Conservation (phyloP, 2,329 filamentous ascomycete species). For the Drechslerella dactyloides region DNA sequence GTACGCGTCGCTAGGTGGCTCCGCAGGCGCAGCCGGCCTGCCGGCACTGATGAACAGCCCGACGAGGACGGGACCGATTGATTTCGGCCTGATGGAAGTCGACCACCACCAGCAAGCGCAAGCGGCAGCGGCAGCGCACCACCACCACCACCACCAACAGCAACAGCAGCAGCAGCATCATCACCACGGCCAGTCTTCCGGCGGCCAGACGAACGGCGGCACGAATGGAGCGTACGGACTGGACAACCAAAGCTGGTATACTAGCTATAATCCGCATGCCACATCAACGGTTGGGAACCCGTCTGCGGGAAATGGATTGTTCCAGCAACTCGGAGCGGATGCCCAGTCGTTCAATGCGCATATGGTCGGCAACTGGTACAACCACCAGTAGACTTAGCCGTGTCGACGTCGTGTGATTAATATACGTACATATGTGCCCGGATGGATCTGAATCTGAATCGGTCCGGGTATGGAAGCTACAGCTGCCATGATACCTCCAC, state of each 20-base stretch:
- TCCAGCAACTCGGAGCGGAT: constrained; percentile 39
- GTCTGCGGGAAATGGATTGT: constrained; percentile 36
- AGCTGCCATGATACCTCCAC: constrained; percentile 23
- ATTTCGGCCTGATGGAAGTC: constrained; percentile 49
- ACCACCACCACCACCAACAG: constrained; percentile 15
- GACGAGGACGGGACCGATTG: constrained; percentile 34
- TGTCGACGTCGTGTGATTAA: constrained; percentile 24
- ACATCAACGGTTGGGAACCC: constrained; percentile 32
- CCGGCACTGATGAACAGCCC: constrained; percentile 37
- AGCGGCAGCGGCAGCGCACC: neutral
- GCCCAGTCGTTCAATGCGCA: constrained; percentile 49
- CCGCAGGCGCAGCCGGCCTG: constrained; percentile 20
- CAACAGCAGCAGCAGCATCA: constrained; percentile 18
- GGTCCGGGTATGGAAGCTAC: neutral
- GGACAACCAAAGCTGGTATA: constrained; percentile 39
- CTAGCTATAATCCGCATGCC: constrained; percentile 34
- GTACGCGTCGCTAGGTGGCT: constrained; percentile 30
- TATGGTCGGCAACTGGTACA: constrained; percentile 50
- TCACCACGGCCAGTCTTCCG: constrained; percentile 8
- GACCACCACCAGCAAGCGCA: constrained; percentile 19
- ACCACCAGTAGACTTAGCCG: constrained; percentile 32
- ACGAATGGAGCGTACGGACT: constrained; percentile 43
- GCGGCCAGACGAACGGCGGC: constrained; percentile 39
- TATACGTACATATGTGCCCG: constrained; percentile 11
- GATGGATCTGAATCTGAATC: constrained; percentile 11